Conservation (phyloP, 805 yeast genomes). For the Yamadazyma nakazawae region DNA sequence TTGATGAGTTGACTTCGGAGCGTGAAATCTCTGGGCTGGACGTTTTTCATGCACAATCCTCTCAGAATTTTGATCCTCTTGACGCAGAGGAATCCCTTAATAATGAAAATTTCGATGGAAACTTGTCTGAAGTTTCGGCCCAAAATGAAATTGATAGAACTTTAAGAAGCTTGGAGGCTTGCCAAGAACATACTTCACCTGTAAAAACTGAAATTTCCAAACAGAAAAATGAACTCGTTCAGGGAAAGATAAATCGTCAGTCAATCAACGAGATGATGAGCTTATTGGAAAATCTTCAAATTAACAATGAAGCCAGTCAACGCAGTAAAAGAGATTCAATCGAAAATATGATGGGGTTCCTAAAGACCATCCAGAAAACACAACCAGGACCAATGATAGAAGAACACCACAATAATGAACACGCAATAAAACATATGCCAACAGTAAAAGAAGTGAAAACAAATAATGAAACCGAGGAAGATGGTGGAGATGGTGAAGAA, state of each 20-base stretch:
- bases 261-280: constrained; percentile 34
- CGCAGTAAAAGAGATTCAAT: constrained; percentile 19
- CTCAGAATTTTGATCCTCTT: no score
- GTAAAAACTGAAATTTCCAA: background rate
- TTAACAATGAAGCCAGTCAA: constrained; percentile 8
- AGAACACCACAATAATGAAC: background rate
- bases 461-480: constrained; percentile 1
- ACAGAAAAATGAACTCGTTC: background rate
- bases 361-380: constrained; percentile 12
- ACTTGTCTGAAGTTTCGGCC: background rate
- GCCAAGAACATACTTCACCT: background rate
- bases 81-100: background rate
- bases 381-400: background rate
- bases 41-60: background rate
- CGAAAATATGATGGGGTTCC: constrained; percentile 22
- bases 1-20: background rate
- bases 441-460: background rate
- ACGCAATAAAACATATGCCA: background rate
- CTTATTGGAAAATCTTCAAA: constrained; percentile 18
- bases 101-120: no score
- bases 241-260: constrained; percentile 18
- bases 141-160: constrained; percentile 7
- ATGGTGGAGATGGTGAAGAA: constrained; percentile 1
- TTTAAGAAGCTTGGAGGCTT: constrained; percentile 2
- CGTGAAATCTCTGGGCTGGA: background rate